Conservation (phyloP, 306 rosid species). For the Corylus heterophylla region DNA sequence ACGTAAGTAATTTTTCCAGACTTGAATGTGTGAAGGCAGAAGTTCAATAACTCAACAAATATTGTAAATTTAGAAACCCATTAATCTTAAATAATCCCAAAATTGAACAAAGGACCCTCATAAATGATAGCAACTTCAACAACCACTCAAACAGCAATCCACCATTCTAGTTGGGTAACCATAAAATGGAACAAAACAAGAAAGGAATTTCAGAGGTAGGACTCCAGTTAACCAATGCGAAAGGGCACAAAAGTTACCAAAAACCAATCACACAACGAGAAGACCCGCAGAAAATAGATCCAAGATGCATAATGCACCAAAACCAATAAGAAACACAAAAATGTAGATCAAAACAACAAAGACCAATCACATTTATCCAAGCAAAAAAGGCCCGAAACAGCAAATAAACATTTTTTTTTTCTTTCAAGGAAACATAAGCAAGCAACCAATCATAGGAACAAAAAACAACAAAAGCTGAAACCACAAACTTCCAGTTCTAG, state of each 20-base stretch:
- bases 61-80: not conserved
- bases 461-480: not conserved
- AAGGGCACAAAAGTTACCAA: not conserved
- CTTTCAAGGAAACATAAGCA: slow-evolving; percentile 1
- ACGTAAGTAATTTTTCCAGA: not conserved
- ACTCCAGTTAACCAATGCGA: not conserved
- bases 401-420: not conserved
- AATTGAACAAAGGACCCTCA: not conserved
- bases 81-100: not conserved
- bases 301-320: slow-evolving; percentile 4
- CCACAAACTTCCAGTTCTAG: not conserved
- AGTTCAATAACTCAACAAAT: not conserved
- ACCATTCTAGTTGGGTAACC: not conserved
- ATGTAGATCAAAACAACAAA: slow-evolving; percentile 8
- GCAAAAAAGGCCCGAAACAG: not conserved
- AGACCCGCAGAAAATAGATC: not conserved
- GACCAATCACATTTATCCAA: slow-evolving; percentile 16
- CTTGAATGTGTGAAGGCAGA: not conserved
- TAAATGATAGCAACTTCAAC: not conserved
- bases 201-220: not conserved
- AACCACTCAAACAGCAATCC: not conserved
- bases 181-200: not conserved
- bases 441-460: not conserved
- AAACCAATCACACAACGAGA: not conserved
- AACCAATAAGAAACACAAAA: not conserved